These are phyloP conservation scores for Aspergillus bombycis DNA, from an alignment of 2,329 filamentous ascomycete genomes.

Conservation along the genomic window DNA sequence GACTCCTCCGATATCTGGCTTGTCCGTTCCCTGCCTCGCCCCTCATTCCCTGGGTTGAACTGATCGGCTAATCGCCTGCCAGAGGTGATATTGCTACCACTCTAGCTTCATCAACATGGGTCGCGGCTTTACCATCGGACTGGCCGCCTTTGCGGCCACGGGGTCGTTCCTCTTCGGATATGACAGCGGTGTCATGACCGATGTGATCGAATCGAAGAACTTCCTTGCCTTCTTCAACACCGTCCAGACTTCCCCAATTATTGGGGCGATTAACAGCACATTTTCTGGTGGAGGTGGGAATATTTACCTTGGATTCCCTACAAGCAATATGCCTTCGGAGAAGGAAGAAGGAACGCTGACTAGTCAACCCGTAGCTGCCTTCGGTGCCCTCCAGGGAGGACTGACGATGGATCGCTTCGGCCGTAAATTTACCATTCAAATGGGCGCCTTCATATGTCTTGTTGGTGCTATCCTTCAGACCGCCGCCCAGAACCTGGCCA, in stretches of 20 bases:
- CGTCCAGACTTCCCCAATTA: conserved; percentile 51
- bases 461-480: conserved; percentile 64
- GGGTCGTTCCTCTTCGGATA: conserved; percentile 47
- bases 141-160: conserved; percentile 48
- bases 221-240: conserved; percentile 64
- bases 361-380: conserved; percentile 36
- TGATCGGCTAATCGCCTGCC: background rate
- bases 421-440: conserved; percentile 61
- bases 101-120: conserved; percentile 36
- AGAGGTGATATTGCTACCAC: background rate
- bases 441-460: conserved; percentile 61
- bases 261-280: conserved; percentile 67
- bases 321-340: background rate
- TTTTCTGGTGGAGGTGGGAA: conserved; percentile 58
- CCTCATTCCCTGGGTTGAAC: background rate
- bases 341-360: conserved; percentile 7
- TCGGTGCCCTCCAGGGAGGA: conserved; percentile 58
- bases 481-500: conserved; percentile 57
- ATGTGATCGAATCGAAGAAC: conserved; percentile 59
- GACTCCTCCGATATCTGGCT: background rate
- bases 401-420: conserved; percentile 65
- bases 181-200: conserved; percentile 38
- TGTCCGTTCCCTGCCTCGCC: background rate
- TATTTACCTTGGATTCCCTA: background rate
- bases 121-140: conserved; percentile 42